Evolutionary conservation across 768 basidiomycete species (phyloP).

Genomic region (Lepiota subincarnata): DNA sequence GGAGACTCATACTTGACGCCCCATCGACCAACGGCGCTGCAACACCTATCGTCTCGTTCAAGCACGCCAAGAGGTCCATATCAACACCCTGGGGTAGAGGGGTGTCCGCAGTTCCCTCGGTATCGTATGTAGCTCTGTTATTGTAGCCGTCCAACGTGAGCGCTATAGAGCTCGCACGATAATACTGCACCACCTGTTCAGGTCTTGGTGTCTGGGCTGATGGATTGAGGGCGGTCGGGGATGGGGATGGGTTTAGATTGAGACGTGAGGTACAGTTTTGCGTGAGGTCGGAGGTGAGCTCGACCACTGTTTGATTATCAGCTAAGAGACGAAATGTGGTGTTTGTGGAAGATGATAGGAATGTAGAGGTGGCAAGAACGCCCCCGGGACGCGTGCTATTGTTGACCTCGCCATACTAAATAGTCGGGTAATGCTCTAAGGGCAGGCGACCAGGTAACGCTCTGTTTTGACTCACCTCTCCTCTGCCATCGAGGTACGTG

Average conservation of each 20-base stretch:
- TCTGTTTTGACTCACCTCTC: neutral
- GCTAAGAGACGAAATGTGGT: conserved; percentile 41
- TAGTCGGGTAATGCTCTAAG: neutral
- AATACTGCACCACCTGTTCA: conserved; percentile 54
- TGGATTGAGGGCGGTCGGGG: conserved; percentile 23
- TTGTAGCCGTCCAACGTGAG: conserved; percentile 60
- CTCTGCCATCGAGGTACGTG: neutral
- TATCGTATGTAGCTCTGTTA: conserved; percentile 43
- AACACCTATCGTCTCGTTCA: conserved; percentile 18
- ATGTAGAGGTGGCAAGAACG: conserved; percentile 33
- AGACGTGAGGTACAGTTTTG: conserved; percentile 37
- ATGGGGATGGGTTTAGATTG: conserved; percentile 27
- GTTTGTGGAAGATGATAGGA: conserved; percentile 31
- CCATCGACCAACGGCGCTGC: conserved; percentile 18
- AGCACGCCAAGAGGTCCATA: conserved; percentile 14
- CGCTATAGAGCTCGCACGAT: conserved; percentile 50
- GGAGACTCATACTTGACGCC: neutral
- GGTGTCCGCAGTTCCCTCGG: conserved; percentile 13
- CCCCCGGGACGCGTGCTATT: conserved; percentile 47
- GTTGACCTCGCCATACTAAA: conserved; percentile 38
- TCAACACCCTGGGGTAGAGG: conserved; percentile 15
- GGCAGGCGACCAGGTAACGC: neutral
- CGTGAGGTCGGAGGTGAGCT: conserved; percentile 35
- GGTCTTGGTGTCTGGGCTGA: conserved; percentile 27
- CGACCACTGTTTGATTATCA: conserved; percentile 39